Conservation (phyloP, 2,329 filamentous ascomycete genomes). For the Phoma sp. region DNA sequence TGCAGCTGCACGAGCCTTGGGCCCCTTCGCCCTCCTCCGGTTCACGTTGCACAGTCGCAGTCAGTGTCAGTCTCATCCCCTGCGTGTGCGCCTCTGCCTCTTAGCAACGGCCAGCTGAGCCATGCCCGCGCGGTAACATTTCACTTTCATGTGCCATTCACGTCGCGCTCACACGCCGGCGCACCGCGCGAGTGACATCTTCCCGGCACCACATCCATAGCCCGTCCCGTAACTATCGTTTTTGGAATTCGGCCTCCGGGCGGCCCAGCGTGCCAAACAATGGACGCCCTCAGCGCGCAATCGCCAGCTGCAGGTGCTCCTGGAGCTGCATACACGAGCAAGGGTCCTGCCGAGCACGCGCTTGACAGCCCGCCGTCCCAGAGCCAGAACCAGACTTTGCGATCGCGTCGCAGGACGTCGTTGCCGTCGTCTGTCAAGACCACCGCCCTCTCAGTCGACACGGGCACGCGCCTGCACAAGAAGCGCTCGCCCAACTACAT, state of each 20-base stretch:
- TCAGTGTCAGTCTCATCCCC: too few species aligned
- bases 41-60: background rate
- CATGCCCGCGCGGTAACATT: too few species aligned
- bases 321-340: background rate
- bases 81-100: too few species aligned
- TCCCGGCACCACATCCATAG: background rate
- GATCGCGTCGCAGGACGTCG: conserved; percentile 38
- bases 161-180: background rate
- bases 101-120: too few species aligned
- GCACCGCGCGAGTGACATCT: background rate
- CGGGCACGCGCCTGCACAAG: background rate
- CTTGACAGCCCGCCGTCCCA: conserved; percentile 18
- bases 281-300: background rate
- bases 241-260: background rate
- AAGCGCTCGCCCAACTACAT: conserved; percentile 41
- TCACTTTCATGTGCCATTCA: background rate
- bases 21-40: background rate
- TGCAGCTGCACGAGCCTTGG: background rate
- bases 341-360: conserved; percentile 5
- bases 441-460: conserved; percentile 20
- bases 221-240: background rate
- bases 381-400: conserved; percentile 25
- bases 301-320: background rate
- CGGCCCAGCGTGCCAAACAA: background rate
- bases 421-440: conserved; percentile 29